Percentiles rank a stretch among this genome's conserved stretches.
Conservation (phyloP, 257 asterid genomes). For the Nicotiana knightiana region DNA sequence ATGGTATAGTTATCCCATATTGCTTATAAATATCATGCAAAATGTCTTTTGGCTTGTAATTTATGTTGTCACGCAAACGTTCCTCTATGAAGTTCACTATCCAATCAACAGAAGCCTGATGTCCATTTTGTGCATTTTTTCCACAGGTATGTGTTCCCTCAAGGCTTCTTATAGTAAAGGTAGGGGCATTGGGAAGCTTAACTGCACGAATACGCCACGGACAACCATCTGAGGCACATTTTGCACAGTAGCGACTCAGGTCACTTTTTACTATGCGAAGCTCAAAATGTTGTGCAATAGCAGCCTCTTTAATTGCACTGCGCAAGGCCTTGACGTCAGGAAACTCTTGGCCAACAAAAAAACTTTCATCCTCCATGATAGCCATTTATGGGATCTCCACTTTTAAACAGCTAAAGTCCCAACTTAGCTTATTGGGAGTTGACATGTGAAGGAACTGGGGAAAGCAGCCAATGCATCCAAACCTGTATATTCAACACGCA, state of each 20-base stretch:
- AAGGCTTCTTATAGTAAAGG: constrained; percentile 58
- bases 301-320: constrained; percentile 65
- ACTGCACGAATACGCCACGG: constrained; percentile 88
- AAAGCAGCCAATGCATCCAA: not conserved
- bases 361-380: constrained; percentile 47
- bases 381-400: not conserved
- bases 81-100: constrained; percentile 73
- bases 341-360: constrained; percentile 64
- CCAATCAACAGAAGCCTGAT: constrained; percentile 86
- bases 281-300: constrained; percentile 79
- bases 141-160: constrained; percentile 62
- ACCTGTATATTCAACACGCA: not conserved
- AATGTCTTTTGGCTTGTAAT: constrained; percentile 80
- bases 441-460: not conserved
- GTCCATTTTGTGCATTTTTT: constrained; percentile 55
- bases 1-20: constrained; percentile 76
- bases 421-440: not conserved
- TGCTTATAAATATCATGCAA: constrained; percentile 51
- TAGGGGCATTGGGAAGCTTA: constrained; percentile 63
- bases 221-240: constrained; percentile 72
- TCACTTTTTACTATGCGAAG: constrained; percentile 67
- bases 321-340: constrained; percentile 72
- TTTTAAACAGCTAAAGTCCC: not conserved
- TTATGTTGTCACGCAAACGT: constrained; percentile 51
- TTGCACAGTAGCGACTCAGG: constrained; percentile 63